Conservation (phyloP, 129 eudicot species). For the Artemisia tridentata region DNA sequence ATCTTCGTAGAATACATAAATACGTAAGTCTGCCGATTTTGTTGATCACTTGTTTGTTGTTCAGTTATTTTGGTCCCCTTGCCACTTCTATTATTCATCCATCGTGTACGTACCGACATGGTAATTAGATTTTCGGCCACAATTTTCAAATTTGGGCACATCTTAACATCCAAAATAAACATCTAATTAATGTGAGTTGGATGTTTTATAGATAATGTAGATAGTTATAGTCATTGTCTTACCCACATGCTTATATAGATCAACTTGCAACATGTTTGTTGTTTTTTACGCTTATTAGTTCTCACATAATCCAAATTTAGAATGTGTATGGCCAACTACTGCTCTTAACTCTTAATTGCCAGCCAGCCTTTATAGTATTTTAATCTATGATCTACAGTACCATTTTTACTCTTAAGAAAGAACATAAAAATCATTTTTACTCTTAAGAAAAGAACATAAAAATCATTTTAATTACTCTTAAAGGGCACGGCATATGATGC, state of each 20-base stretch:
- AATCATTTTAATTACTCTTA: no score
- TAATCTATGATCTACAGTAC: no score
- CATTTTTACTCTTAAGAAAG: no score
- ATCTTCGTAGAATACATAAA: neutral
- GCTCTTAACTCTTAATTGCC: no score
- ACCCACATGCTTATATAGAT: neutral
- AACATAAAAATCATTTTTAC: no score
- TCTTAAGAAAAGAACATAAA: no score
- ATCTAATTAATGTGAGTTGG: neutral
- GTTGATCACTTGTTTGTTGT: neutral
- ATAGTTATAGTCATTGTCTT: neutral
- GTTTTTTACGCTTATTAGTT: neutral
- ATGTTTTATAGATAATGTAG: neutral
- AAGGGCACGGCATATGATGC: no score
- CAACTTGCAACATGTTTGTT: slow-evolving; percentile 1
- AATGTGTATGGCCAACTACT: no score
- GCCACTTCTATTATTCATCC: slow-evolving; percentile 5
- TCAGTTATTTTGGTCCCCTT: slow-evolving; percentile 22
- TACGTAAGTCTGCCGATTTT: neutral
- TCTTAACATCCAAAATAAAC: slow-evolving; percentile 16
- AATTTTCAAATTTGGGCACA: neutral
- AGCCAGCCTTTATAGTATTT: no score
- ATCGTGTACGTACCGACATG: slow-evolving; percentile 20
- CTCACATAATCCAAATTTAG: no score
- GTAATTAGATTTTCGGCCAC: neutral